Base-by-base conservation (phyloP, 2,329 filamentous ascomycete genomes). In the Curvularia lunata region DNA sequence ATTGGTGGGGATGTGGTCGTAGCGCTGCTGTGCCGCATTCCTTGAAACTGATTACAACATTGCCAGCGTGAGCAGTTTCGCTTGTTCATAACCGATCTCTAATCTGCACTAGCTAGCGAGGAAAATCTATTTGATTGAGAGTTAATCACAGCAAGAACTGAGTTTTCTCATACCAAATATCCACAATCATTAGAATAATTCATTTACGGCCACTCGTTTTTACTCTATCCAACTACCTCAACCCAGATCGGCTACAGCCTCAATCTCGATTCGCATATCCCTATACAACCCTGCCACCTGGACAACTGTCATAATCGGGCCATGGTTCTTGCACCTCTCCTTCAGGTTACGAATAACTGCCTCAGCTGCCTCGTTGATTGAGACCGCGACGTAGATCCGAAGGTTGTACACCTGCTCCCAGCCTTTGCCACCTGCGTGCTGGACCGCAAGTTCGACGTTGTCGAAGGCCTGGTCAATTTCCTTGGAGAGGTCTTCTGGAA, bases 371-470 rank as follows among this genome's bases (percentile, higher is more conserved):
- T 67, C 56, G 1, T 61, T 59, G 16, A 68, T 52, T 4, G 60
- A 43, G 1, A 59, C 52, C 2, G 60, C 63, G n/a, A 66, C 55
- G 27, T 68, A 71, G 1, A 66, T 27, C 1, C 67, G 56, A 4
- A 64, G 42, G 27, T 68, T 72, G 54, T 71, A 74, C 0, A 86
- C 83, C 58, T 86, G 82, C 9, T 72, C 67, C 79, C 81, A 83
- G 1, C 83, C 83, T 51, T 81, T 81, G 0, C 82, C 83, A 1
- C 85, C 85, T 0, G 83, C 83, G 10, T 80, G 64, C 41, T 78
- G 78, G 6, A 87, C 70, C 38, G 74, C 77, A n/a, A 76, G 67
- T 1, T 87, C 81, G 10, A 86, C 81, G 56, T 86, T 87, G 12
- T 41, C 34, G 18, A 37, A 37, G 34, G 34, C 34, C 18, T 37